Evolutionary conservation across 2,329 filamentous ascomycete species (phyloP), one percentile per base, ranked within the genome.

Genomic region (Thielaviopsis ethacetica): DNA sequence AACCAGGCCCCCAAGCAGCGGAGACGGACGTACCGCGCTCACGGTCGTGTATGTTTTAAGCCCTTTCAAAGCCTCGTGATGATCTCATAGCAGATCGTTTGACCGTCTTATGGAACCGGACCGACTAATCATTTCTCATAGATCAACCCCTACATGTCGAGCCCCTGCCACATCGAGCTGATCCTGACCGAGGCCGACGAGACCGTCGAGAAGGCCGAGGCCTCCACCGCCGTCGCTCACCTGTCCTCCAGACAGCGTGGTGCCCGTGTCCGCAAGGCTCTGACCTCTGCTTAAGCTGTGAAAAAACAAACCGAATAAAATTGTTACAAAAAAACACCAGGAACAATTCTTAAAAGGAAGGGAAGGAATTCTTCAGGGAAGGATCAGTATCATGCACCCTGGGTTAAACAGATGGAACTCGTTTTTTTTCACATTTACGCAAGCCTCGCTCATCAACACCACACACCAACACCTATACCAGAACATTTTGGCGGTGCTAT

Each of bases 131-230:
- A n/a, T 59, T 59, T 26, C 22, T 50, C 58, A 50, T 63, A 96
- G 91, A 98, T 98, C 82, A 98, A 98, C 86, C 93, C 93, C 65
- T 98, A 97, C 85, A 97, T 98, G 94, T 96, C 91, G 68, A 95
- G 95, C 85, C 93, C 93, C 68, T 98, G 91, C 88, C 93, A 98
- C 86, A 95, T 98, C 76, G 94, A 98, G 82, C 81, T 98, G 71
- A 98, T 98, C 84, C 84, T 98, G 69, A 95, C 91, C 72, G 94
- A 98, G 84, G 90, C 82, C 70, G 87, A 94, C 72, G 94, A 98
- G 83, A 83, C 86, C 69, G 89, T 98, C 69, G 83, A 91, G 79
- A 98, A 98, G 86, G 84, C 84, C 64, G 80, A 90, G 75, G 95
- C 97, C 83, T 82, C 81, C 62, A 77, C 84, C 68, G 74, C 82